phyloP scores from a whole-genome alignment of 306 rosid species.

The Purshia tridentata region DNA sequence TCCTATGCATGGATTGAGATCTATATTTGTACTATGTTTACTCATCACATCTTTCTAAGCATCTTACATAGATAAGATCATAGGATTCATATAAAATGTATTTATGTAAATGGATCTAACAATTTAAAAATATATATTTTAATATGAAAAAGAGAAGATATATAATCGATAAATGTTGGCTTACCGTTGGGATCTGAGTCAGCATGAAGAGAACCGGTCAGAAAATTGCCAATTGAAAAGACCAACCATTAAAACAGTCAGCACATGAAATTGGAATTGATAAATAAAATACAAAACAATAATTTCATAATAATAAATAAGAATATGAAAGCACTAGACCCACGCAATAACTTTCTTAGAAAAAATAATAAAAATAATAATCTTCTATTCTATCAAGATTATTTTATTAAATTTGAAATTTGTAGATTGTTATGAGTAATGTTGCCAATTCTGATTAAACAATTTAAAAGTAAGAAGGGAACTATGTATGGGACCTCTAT shows the following conservation, averaged over 20 bases:
- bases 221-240: conserved; percentile 20
- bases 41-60: too few relatives aligned
- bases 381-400: background rate
- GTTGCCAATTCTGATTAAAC: too few relatives aligned
- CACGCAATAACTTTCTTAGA: background rate
- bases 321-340: background rate
- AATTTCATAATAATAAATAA: background rate
- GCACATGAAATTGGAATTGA: background rate
- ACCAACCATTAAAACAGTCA: conserved; percentile 10
- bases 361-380: background rate
- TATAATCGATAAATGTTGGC: background rate
- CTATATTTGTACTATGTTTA: too few relatives aligned
- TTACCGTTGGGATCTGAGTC: conserved; percentile 92
- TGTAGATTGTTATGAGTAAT: too few relatives aligned
- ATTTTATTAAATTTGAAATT: background rate
- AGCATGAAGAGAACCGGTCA: conserved; percentile 25
- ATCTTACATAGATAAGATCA: too few relatives aligned
- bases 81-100: too few relatives aligned
- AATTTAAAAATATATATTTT: too few relatives aligned
- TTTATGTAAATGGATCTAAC: too few relatives aligned
- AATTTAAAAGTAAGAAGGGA: too few relatives aligned
- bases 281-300: background rate
- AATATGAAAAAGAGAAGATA: too few relatives aligned
- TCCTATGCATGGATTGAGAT: too few relatives aligned
- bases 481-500: too few relatives aligned